Evolutionary conservation across 2,329 filamentous ascomycete species (phyloP), one percentile per base, ranked within the genome.

Genomic region (Cytospora piceae): DNA sequence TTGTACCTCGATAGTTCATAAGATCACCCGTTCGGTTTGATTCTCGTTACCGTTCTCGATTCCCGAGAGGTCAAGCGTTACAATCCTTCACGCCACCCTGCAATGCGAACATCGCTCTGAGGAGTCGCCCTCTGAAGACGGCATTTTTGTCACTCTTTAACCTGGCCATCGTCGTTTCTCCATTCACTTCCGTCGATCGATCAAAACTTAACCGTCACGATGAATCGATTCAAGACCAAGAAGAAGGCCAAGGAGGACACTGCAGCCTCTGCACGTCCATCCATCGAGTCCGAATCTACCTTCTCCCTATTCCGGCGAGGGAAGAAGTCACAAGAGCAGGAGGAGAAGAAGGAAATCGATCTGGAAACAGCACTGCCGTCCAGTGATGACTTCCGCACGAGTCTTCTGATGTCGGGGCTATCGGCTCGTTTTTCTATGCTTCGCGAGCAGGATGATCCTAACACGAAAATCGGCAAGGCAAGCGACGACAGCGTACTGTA

Each of bases 381-480:
- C 0, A 89, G 82, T 56, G 93, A 98, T 77, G 90, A 98, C 74
- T 98, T 99, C 77, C 88, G 95, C 65, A 99, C 95, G 4, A 98
- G 95, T 81, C 81, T 99, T 66, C 83, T 99, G 68, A 96, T 99
- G 94, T 94, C 93, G 0, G 94, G 94, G 52, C 84, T 99, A 5
- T 98, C 94, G 0, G 93, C 94, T 15, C 89, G 95, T 8, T 99
- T 99, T 77, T 98, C 94, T 71, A 98, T 98, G 94, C 81, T 98
- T 37, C 85, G 93, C 72, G 94, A 97, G 77, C 94, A 97, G 76
- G 94, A 97, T 75, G 93, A 97, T 73, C 94, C 94, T 1, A 90
- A 82, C 68, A 94, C 93, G 2, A 91, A 93, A 75, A 85, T 97
- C 37, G 94, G 94, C 65, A 97, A 98, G 77, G 94, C 94, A 20